A percentile compares a stretch with the other conserved stretches of the same genome.
Evolutionary conservation across 176 grass and related monocot genomes (phyloP).

Genomic region (Oryza punctata): DNA sequence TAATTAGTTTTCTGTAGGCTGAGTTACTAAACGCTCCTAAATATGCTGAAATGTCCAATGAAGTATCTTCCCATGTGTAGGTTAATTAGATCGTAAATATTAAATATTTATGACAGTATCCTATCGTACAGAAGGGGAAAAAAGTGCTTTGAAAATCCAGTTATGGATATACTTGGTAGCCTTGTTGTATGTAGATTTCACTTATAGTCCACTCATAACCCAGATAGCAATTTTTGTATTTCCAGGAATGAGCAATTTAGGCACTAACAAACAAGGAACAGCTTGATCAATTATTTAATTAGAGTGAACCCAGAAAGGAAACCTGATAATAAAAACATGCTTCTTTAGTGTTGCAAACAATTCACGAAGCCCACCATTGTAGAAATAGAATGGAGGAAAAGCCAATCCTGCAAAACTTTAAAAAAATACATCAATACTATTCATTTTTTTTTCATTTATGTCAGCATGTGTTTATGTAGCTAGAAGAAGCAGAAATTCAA

Average conservation of each 20-base stretch:
- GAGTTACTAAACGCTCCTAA: conserved; percentile 4
- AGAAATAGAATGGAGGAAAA: conserved; percentile 97
- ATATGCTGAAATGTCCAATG: conserved; percentile 6
- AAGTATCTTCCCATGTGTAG: background rate
- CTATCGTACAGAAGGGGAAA: conserved; percentile 1
- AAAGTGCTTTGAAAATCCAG: background rate
- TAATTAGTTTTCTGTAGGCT: conserved; percentile 2
- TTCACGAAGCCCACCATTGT: conserved; percentile 88
- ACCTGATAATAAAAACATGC: conserved; percentile 94
- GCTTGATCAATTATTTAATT: conserved; percentile 15
- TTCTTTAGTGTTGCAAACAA: conserved; percentile 81
- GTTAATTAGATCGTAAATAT: background rate
- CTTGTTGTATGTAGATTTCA: background rate
- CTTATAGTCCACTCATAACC: background rate
- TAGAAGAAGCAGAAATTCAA: conserved; percentile 27
- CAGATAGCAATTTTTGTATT: conserved; percentile 14
- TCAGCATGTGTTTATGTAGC: background rate
- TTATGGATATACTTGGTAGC: conserved; percentile 6
- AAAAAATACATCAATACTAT: conserved; percentile 18
- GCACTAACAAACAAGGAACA: conserved; percentile 2
- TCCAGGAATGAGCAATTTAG: conserved; percentile 6
- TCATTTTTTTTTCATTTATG: background rate
- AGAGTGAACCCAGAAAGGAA: conserved; percentile 20
- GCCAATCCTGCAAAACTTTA: conserved; percentile 72
- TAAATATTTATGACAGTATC: background rate